A percentile compares a stretch with the other conserved stretches of the same genome.
phyloP scores from a whole-genome alignment of 129 eudicot genomes.

The Chrysanthemum lavandulifolium region DNA sequence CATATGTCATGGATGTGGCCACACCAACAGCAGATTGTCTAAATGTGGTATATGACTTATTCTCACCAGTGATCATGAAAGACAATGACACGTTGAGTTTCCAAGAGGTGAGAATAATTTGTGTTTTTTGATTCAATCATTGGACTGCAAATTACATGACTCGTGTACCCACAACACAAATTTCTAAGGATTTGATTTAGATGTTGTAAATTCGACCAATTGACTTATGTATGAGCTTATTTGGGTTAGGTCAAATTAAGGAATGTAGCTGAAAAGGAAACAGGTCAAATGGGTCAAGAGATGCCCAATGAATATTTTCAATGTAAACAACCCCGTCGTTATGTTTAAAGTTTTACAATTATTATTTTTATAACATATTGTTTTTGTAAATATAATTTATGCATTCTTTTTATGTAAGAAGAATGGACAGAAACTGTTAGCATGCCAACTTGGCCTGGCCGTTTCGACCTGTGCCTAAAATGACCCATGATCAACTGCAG shows the following conservation, averaged over 20 bases:
- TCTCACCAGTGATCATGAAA: conserved; percentile 53
- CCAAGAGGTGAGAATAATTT: conserved; percentile 63
- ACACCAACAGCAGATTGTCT: conserved; percentile 90
- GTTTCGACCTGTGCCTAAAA: background rate
- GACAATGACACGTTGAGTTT: conserved; percentile 59
- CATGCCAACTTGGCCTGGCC: background rate
- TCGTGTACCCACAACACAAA: too few relatives aligned
- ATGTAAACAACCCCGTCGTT: background rate
- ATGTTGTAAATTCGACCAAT: background rate
- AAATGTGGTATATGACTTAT: conserved; percentile 61
- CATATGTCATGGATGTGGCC: conserved; percentile 87
- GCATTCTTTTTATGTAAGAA: background rate
- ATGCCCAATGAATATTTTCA: background rate
- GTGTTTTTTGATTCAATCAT: too few relatives aligned
- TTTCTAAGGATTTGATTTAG: too few relatives aligned
- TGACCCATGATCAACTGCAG: background rate
- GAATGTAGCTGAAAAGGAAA: background rate
- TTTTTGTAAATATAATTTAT: background rate
- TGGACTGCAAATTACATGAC: too few relatives aligned
- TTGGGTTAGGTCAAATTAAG: background rate
- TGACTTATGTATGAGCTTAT: background rate
- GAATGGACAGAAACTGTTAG: background rate
- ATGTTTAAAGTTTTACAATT: background rate
- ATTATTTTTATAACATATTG: background rate
- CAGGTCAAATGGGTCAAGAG: background rate